Conservation (phyloP, 768 basidiomycete species). For the Tulasnella sp. region DNA sequence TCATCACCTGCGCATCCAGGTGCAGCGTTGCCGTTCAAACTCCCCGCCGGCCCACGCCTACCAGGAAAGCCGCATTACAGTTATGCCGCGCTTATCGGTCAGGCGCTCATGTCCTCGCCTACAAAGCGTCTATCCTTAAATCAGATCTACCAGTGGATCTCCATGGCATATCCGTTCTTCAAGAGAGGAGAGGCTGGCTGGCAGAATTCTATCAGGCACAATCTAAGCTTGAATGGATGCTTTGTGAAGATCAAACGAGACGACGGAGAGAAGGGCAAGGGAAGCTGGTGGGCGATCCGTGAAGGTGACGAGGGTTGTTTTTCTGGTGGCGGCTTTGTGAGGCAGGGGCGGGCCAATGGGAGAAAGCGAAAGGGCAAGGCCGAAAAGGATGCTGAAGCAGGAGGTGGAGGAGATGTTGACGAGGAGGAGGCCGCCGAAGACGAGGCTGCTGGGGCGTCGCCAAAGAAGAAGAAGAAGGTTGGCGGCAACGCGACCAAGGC, state of each 20-base stretch:
- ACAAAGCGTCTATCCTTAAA: slow-evolving; percentile 80
- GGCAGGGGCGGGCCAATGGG: slow-evolving; percentile 26
- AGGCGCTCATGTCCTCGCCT: slow-evolving; percentile 79
- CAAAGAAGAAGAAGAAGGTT: slow-evolving; percentile 16
- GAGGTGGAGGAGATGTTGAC: background rate
- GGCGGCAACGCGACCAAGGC: background rate
- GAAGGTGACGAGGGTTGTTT: slow-evolving; percentile 78
- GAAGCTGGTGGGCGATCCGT: slow-evolving; percentile 81
- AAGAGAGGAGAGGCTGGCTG: slow-evolving; percentile 88
- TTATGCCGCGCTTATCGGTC: slow-evolving; percentile 92
- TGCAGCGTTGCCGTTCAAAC: slow-evolving; percentile 46
- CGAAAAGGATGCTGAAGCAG: slow-evolving; percentile 1
- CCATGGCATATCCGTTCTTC: slow-evolving; percentile 86
- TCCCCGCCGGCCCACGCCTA: slow-evolving; percentile 80
- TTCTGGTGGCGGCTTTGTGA: slow-evolving; percentile 54
- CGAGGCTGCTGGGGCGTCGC: slow-evolving; percentile 7
- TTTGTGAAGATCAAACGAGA: slow-evolving; percentile 74
- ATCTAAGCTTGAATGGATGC: slow-evolving; percentile 81
- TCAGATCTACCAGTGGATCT: slow-evolving; percentile 95
- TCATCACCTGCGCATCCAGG: background rate
- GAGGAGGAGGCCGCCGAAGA: background rate
- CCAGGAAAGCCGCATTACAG: slow-evolving; percentile 72
- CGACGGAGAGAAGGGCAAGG: slow-evolving; percentile 54
- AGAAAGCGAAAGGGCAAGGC: slow-evolving; percentile 16
- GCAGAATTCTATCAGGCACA: slow-evolving; percentile 98